Evolutionary conservation across 2,329 filamentous ascomycete genomes (phyloP), one percentile per base, ranked within the genome.

Genomic region (Trichoderma citrinoviride): DNA sequence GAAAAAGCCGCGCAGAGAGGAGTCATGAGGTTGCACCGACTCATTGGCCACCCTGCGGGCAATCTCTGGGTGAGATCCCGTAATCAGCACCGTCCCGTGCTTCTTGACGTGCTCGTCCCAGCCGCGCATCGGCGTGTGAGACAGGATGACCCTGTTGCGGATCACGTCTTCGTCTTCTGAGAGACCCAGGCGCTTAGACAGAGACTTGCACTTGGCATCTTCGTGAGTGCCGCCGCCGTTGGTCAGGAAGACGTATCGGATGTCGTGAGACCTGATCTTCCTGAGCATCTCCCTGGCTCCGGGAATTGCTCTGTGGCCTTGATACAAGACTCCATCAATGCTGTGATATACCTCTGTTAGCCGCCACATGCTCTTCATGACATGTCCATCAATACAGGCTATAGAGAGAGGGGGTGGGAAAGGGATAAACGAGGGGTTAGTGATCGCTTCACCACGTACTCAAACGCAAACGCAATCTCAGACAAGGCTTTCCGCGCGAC

Each of bases 241-340:
- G 66, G 95, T 99, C 68, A 99, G 83, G 40, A 99, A 86, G 72
- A 99, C 94, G 79, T 96, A 98, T 14, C 93, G 93, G 52, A 97
- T 92, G 53, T 85, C 82, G 72, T 93, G 84, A 53, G 83, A 78
- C 70, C 93, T 87, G 21, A 98, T 87, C 72, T 87, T 89, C 33
- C 82, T 80, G 21, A 99, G 84, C 15, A 93, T 85, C 72, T 91
- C 83, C 1, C 86, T 81, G 1, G 95, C 94, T 37, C 91, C 90
- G 1, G 92, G 90, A 53, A 98, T 88, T 3, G 91, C 88, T 67
- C 88, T 86, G 4, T 90, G 87, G 66, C 90, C 90, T 73, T 93
- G 92, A 37, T 98, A 84, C 21, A 99, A 86, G n/a, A 99, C 95
- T 64, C 95, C 95, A 76, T 99, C 95, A 74, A 99, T 96, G 70